phyloP scores from a whole-genome alignment of 179 eudicot genomes.

The Corrigiola litoralis region DNA sequence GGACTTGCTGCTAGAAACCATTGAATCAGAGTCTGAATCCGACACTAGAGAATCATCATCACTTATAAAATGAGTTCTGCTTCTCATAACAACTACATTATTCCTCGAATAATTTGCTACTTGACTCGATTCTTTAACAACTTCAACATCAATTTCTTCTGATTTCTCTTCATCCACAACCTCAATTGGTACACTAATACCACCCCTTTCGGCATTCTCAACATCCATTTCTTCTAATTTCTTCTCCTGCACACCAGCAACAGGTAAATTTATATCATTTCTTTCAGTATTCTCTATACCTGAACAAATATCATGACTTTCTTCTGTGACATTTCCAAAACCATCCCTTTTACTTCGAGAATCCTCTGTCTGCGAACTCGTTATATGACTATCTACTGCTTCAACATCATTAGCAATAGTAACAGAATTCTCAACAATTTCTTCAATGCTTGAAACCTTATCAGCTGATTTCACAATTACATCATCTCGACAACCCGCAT shows the following conservation, averaged over 20 bases:
- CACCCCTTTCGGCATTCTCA: not conserved
- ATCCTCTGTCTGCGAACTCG: not conserved
- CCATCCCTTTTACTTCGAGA: not conserved
- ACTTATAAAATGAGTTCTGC: constrained; percentile 8
- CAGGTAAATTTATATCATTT: not conserved
- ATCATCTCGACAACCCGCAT: not conserved
- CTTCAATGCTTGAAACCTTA: not conserved
- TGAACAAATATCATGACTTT: not conserved
- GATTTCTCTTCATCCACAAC: not conserved
- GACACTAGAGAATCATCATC: constrained; percentile 27
- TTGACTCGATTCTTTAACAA: not conserved
- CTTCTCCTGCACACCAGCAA: not conserved
- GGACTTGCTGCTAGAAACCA: constrained; percentile 31
- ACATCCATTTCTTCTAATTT: not conserved
- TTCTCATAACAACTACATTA: not conserved
- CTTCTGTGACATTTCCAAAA: not conserved
- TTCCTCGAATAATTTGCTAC: not conserved
- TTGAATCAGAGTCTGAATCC: constrained; percentile 49
- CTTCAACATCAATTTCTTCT: not conserved
- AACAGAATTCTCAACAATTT: not conserved
- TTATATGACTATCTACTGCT: not conserved
- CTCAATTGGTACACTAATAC: not conserved
- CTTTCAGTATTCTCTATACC: not conserved
- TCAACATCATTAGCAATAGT: not conserved
- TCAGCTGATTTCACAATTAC: not conserved